phyloP scores from a whole-genome alignment of 306 rosid genomes.

The Cicer judaicum region DNA sequence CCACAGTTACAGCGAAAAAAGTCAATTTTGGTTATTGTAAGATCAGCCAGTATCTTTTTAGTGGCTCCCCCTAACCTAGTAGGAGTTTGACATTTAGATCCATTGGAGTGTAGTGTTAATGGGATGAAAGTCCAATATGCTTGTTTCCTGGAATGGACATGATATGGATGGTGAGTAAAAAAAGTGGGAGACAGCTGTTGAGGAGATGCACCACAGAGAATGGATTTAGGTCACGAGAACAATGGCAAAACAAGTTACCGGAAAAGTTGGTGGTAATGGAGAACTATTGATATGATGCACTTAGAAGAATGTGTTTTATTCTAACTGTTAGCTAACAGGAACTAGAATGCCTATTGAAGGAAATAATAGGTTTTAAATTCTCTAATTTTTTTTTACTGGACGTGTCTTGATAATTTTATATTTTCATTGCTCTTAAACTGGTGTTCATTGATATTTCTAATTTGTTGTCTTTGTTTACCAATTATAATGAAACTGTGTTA shows the following conservation, averaged over 20 bases:
- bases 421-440: conserved; percentile 21
- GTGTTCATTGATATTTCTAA: conserved; percentile 28
- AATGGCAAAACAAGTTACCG: not conserved
- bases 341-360: not conserved
- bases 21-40: conserved; percentile 1
- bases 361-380: conserved; percentile 23
- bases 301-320: conserved; percentile 12
- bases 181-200: conserved; percentile 6
- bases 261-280: not conserved
- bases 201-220: not conserved
- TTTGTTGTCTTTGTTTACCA: conserved; percentile 23
- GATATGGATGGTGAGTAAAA: not conserved
- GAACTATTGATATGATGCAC: not conserved
- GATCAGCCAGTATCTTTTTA: not conserved
- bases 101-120: conserved; percentile 5
- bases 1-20: conserved; percentile 5
- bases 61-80: not conserved
- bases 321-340: conserved; percentile 21
- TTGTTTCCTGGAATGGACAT: conserved; percentile 9
- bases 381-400: conserved; percentile 28
- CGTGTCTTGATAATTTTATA: conserved; percentile 12
- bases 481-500: conserved; percentile 42
- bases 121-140: not conserved
- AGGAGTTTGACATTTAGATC: conserved; percentile 10
- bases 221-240: not conserved